phyloP scores from a whole-genome alignment of 2,329 filamentous ascomycete species.

The Rhytidhysteron rufulum region DNA sequence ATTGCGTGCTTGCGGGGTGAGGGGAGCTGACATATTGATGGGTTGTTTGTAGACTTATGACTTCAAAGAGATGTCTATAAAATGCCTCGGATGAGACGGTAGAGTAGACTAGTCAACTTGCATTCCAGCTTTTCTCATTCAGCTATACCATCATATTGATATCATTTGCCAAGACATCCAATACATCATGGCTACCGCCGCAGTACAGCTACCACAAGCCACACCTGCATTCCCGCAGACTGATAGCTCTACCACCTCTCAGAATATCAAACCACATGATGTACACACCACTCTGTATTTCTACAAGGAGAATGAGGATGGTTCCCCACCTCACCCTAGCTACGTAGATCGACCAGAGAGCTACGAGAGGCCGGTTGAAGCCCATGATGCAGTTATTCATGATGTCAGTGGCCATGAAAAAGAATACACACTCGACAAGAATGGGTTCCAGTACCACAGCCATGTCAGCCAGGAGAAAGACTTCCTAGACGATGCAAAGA shows the following conservation, averaged over 20 bases:
- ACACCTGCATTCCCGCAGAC: neutral
- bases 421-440: conserved; percentile 39
- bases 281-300: neutral
- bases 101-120: neutral
- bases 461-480: conserved; percentile 30
- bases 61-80: neutral
- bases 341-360: conserved; percentile 1
- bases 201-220: neutral
- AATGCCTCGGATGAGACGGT: neutral
- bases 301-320: conserved; percentile 2
- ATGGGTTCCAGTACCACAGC: conserved; percentile 35
- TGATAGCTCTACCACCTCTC: neutral
- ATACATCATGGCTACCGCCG: neutral
- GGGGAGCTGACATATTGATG: neutral
- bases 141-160: neutral
- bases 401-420: conserved; percentile 46
- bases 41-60: no score
- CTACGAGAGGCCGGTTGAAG: conserved; percentile 26
- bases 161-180: neutral
- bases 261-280: neutral
- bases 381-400: conserved; percentile 30
- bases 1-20: neutral
- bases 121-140: neutral
- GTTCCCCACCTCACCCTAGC: neutral
- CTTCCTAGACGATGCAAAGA: conserved; percentile 31